phyloP scores from a whole-genome alignment of 768 basidiomycete genomes.

The Chlorophyllum brunneum region DNA sequence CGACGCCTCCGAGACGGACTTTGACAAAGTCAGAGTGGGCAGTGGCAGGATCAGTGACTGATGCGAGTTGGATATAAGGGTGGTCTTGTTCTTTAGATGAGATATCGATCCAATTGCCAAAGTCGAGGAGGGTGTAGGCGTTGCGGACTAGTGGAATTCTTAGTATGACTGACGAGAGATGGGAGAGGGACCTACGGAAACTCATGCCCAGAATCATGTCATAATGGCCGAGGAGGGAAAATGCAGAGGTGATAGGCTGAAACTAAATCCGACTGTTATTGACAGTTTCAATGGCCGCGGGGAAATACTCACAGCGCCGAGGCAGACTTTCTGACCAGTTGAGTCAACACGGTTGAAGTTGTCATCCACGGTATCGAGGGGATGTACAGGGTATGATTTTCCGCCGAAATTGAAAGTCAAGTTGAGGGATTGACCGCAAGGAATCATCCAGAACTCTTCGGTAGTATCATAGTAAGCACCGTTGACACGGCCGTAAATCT shows the following conservation, averaged over 20 bases:
- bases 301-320: constrained; percentile 54
- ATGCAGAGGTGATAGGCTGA: constrained; percentile 80
- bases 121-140: constrained; percentile 67
- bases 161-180: too few relatives aligned
- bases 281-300: neutral
- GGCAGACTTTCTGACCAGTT: constrained; percentile 31
- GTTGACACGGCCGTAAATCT: constrained; percentile 75
- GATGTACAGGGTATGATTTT: constrained; percentile 63
- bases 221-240: constrained; percentile 72
- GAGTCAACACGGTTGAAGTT: constrained; percentile 49
- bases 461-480: constrained; percentile 61
- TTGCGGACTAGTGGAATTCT: constrained; percentile 58
- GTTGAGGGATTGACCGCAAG: constrained; percentile 71
- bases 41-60: constrained; percentile 46
- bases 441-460: constrained; percentile 64
- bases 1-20: constrained; percentile 54
- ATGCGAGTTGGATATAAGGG: constrained; percentile 70
- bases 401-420: constrained; percentile 73
- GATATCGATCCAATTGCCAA: constrained; percentile 61
- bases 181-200: constrained; percentile 47
- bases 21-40: constrained; percentile 68
- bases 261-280: constrained; percentile 41
- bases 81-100: constrained; percentile 39
- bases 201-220: constrained; percentile 84
- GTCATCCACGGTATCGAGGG: constrained; percentile 62